These are phyloP conservation scores for Meyerozyma athensensis DNA, from an alignment of 1,139 yeast genomes.

Conservation along the genomic window DNA sequence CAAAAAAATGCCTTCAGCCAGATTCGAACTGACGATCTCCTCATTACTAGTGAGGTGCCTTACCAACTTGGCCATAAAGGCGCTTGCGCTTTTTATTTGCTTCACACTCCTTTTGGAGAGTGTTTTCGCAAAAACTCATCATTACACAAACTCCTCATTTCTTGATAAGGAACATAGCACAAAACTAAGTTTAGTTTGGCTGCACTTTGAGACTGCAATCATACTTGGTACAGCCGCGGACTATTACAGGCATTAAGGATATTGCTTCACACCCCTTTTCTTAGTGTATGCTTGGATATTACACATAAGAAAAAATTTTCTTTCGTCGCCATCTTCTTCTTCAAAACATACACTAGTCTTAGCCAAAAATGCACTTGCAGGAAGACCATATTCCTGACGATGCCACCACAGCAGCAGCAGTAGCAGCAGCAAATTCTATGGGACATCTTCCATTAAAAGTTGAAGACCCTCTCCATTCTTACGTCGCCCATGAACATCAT, in stretches of 20 bases:
- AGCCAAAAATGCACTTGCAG: slow-evolving; percentile 1
- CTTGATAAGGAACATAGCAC: slow-evolving; percentile 4
- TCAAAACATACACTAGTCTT: not conserved
- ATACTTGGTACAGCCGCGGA: not conserved
- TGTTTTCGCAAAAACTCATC: not conserved
- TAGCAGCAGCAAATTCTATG: slow-evolving; percentile 2
- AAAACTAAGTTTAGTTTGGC: slow-evolving; percentile 1
- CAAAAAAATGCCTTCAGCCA: slow-evolving; percentile 63
- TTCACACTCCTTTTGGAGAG: not conserved
- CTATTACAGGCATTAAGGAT: not conserved
- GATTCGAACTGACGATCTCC: slow-evolving; percentile 88
- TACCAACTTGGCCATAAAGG: slow-evolving; percentile 66
- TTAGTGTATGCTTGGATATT: not conserved
- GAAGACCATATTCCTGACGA: slow-evolving; percentile 4
- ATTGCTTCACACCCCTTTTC: not conserved
- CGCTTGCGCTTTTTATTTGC: not conserved
- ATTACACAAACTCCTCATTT: slow-evolving; percentile 1
- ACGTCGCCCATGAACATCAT: slow-evolving; percentile 2
- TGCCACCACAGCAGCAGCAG: slow-evolving; percentile 4
- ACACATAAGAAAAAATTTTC: not conserved
- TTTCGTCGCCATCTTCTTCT: not conserved
- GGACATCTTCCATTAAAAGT: slow-evolving; percentile 1
- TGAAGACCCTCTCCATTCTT: not conserved
- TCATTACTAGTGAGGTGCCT: slow-evolving; percentile 91
- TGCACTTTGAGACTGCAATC: slow-evolving; percentile 1